phyloP scores from a whole-genome alignment of 257 asterid species.

The Schizonepeta tenuifolia region DNA sequence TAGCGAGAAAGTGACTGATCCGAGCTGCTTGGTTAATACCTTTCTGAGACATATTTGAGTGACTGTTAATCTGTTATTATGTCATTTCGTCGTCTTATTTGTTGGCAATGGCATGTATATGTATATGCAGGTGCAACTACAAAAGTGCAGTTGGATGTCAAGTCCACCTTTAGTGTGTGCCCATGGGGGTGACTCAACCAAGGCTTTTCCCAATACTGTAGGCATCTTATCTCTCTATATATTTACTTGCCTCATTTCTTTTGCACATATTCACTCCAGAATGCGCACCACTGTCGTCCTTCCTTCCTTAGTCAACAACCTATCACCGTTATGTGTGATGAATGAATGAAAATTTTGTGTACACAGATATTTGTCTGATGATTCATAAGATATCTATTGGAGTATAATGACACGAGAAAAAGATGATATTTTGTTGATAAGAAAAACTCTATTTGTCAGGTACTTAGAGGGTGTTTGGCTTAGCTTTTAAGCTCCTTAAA shows the following conservation, averaged over 20 bases:
- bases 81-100: conserved; percentile 3
- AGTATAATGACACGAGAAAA: neutral
- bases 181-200: conserved; percentile 97
- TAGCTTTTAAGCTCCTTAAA: too few species aligned
- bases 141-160: conserved; percentile 75
- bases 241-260: conserved; percentile 27
- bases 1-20: conserved; percentile 9
- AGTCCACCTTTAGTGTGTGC: conserved; percentile 93
- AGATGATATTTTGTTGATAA: conserved; percentile 1
- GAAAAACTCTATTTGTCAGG: neutral
- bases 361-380: neutral
- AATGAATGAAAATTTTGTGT: neutral
- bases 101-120: neutral
- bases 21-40: conserved; percentile 2
- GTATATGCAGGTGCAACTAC: conserved; percentile 58
- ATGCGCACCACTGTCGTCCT: conserved; percentile 4
- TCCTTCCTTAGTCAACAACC: neutral
- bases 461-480: too few species aligned
- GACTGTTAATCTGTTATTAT: neutral
- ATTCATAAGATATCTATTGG: neutral
- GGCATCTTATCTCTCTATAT: conserved; percentile 28
- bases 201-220: conserved; percentile 95
- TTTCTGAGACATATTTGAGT: neutral
- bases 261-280: neutral
- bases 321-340: neutral